These are phyloP conservation scores for Hirsutella thompsonii DNA, from an alignment of 2,329 filamentous ascomycete genomes.

Conservation along the genomic window DNA sequence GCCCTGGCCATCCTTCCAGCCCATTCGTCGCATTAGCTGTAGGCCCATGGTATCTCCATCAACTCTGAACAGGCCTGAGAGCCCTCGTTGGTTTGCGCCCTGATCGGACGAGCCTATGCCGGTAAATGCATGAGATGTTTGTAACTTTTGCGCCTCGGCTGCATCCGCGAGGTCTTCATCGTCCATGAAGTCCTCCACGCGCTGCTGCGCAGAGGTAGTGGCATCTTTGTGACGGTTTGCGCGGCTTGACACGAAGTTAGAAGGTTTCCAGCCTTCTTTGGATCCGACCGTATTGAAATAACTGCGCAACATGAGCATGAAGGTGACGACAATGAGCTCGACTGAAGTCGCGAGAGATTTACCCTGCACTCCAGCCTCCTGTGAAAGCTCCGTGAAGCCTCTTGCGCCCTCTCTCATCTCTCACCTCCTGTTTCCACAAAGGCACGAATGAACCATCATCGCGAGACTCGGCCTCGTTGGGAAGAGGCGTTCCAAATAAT, in stretches of 20 bases:
- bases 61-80: conserved; percentile 60
- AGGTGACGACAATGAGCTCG: background rate
- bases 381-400: conserved; percentile 93
- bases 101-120: conserved; percentile 57
- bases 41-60: conserved; percentile 77
- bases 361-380: conserved; percentile 93
- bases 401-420: conserved; percentile 81
- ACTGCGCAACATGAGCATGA: conserved; percentile 26
- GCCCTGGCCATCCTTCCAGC: conserved; percentile 89
- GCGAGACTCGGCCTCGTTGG: conserved; percentile 62
- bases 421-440: conserved; percentile 96
- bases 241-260: conserved; percentile 84
- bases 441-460: conserved; percentile 90
- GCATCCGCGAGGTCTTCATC: conserved; percentile 87
- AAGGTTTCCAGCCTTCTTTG: conserved; percentile 94
- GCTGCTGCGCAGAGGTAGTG: conserved; percentile 43
- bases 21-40: conserved; percentile 80
- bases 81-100: conserved; percentile 36
- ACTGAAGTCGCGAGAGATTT: conserved; percentile 21
- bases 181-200: conserved; percentile 90
- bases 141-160: conserved; percentile 61
- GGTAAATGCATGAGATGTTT: conserved; percentile 62
- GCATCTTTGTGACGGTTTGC: conserved; percentile 60
- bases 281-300: conserved; percentile 98
- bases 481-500: conserved; percentile 73